Percentiles rank a stretch among this genome's conserved stretches.
phyloP scores from a whole-genome alignment of 768 basidiomycete genomes.

The Russula olivacea region DNA sequence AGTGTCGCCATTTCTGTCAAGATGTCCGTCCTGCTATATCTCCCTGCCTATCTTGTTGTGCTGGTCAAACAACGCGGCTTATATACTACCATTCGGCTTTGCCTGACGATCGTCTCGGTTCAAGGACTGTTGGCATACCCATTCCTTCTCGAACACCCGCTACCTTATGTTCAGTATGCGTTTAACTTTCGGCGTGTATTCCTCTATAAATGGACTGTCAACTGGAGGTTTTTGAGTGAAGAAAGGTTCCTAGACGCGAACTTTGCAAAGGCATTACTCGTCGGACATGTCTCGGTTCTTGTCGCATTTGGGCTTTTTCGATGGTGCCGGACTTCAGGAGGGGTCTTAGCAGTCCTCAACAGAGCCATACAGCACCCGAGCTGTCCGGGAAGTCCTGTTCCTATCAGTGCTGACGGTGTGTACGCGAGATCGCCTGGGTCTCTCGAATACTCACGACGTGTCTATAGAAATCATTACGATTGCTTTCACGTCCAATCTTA shows the following conservation, averaged over 20 bases:
- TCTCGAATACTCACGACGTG: background rate
- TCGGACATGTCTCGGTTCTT: constrained; percentile 57
- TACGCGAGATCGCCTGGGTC: constrained; percentile 20
- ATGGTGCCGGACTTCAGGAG: constrained; percentile 77
- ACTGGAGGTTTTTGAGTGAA: constrained; percentile 87
- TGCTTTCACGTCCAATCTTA: constrained; percentile 85
- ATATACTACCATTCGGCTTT: constrained; percentile 43
- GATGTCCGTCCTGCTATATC: constrained; percentile 88
- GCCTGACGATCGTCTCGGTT: constrained; percentile 40
- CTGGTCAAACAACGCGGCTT: constrained; percentile 70
- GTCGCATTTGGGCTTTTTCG: constrained; percentile 58
- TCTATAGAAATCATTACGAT: constrained; percentile 66
- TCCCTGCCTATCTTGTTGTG: constrained; percentile 82
- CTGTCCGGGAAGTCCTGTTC: constrained; percentile 41
- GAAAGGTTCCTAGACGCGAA: constrained; percentile 60
- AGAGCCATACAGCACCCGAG: constrained; percentile 49
- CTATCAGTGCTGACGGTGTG: constrained; percentile 62
- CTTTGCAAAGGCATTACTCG: constrained; percentile 59
- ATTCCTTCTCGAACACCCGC: constrained; percentile 56
- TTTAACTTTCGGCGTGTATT: constrained; percentile 88
- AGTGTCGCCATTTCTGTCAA: constrained; percentile 87
- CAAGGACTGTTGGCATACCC: constrained; percentile 63
- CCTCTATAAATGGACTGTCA: constrained; percentile 95
- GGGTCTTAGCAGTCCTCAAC: constrained; percentile 48
- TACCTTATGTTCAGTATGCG: constrained; percentile 65